These are phyloP conservation scores for Neopestalotiopsis clavispora DNA, from an alignment of 2,329 filamentous ascomycete species.

Conservation along the genomic window DNA sequence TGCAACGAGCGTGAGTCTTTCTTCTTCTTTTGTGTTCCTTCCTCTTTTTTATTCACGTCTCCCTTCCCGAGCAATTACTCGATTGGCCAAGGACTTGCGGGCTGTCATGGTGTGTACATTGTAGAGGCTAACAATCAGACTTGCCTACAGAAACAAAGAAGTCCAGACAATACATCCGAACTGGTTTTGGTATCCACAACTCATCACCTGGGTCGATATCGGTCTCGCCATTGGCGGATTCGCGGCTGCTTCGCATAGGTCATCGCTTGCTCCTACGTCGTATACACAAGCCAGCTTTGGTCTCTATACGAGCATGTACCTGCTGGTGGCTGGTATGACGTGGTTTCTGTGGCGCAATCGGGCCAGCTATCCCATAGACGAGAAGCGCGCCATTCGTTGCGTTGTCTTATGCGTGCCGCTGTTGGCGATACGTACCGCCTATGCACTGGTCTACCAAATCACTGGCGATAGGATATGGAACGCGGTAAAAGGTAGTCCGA, in stretches of 20 bases:
- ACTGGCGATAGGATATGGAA: too few species aligned
- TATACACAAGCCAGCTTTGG: conserved; percentile 23
- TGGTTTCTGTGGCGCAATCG: conserved; percentile 18
- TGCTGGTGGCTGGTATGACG: conserved; percentile 22
- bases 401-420: conserved; percentile 16
- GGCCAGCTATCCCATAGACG: conserved; percentile 13
- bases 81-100: too few species aligned
- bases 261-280: conserved; percentile 21
- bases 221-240: conserved; percentile 27
- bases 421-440: too few species aligned
- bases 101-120: too few species aligned
- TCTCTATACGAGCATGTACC: conserved; percentile 25
- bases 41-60: too few species aligned
- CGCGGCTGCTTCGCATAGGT: conserved; percentile 19
- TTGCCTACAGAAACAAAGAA: conserved; percentile 17
- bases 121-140: too few species aligned
- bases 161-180: conserved; percentile 18
- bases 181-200: conserved; percentile 24
- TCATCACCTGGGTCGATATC: conserved; percentile 28
- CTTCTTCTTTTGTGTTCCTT: too few species aligned
- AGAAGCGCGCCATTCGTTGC: conserved; percentile 19
- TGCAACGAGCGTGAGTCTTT: too few species aligned
- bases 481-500: too few species aligned
- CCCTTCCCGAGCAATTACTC: too few species aligned
- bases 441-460: too few species aligned